A percentile compares a stretch with the other conserved stretches of the same genome.
These are phyloP conservation scores for Neurospora sp. DNA, from an alignment of 495 filamentous ascomycete species.

Conservation along the genomic window DNA sequence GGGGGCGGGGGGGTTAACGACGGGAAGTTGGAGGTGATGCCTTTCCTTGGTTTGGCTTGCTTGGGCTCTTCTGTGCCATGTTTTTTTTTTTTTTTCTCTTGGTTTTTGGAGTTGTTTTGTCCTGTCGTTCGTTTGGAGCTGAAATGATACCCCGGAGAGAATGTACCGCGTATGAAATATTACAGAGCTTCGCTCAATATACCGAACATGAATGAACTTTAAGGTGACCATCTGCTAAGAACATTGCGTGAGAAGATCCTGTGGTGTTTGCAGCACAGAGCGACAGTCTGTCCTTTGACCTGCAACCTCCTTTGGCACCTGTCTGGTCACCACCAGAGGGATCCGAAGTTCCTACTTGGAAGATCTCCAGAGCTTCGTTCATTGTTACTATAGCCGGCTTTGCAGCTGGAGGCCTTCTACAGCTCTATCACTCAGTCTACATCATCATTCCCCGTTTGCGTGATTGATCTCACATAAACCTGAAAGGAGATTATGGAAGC, in stretches of 20 bases:
- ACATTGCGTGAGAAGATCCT: no score
- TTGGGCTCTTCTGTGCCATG: background rate
- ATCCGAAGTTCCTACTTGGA: no score
- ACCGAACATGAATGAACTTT: background rate
- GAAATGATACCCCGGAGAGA: background rate
- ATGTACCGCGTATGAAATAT: background rate
- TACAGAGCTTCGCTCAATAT: background rate
- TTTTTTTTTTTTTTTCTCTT: background rate
- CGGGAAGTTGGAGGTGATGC: background rate
- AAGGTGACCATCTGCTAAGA: no score
- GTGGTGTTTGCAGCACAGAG: no score
- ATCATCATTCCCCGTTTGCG: background rate
- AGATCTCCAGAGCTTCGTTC: no score
- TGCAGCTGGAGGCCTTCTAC: no score
- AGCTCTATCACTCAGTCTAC: no score
- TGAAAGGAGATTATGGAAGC: background rate
- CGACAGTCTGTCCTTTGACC: background rate
- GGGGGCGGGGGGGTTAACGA: no score
- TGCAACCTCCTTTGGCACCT: background rate
- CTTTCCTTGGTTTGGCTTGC: background rate
- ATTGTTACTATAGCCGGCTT: no score
- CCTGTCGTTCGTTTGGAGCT: background rate
- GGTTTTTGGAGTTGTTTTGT: background rate
- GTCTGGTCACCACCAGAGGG: background rate
- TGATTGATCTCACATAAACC: background rate